Base-by-base conservation (phyloP, 2,329 filamentous ascomycete genomes). In the Cytospora chrysosperma region DNA sequence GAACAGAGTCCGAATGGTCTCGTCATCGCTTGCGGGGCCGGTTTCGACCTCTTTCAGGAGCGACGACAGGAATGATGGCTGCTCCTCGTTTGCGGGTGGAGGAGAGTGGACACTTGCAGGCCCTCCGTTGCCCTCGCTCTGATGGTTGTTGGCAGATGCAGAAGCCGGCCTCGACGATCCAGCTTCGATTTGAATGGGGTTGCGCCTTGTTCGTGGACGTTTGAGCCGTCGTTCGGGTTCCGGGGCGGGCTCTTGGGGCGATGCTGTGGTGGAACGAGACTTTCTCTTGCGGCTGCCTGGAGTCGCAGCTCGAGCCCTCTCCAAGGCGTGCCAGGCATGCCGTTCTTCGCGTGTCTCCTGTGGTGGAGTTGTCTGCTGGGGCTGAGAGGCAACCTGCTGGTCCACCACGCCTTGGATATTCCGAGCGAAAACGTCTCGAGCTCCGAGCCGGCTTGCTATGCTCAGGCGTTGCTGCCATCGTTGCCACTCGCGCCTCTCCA, bases 301-400 rank as follows among this genome's bases (percentile, higher is more conserved):
- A 58, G 71, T 75, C 30, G 77, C 74, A 53, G 77, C 74, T 67
- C 92, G 85, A 51, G 91, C 93, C 74, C 89, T 91, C 69, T 97
- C 93, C 67, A 98, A 88, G 24, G 91, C 92, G 67, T 93, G 92
- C 95, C 94, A 97, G 4, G 94, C 92, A 63, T 88, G 84, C 60
- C 89, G 82, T 75, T 96, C 93, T 69, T 97, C 93, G 50, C 88
- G 79, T 9, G 89, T 90, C 75, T 96, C 64, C 51, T 63, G 91
- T 43, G 86, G 76, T 19, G 87, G 83, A 37, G 84, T 84, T 28
- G 51, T 10, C 49, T 51, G 53, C 30, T 51, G 19, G 76, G 78
- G 70, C 71, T 73, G 55, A n/a, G 75, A 79, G 71, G 72, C 77
- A 71, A 82, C 62, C 26, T 65, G 83, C 64, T 88, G 82, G 62